phyloP scores from a whole-genome alignment of 768 basidiomycete genomes.

The Suillus clintonianus region DNA sequence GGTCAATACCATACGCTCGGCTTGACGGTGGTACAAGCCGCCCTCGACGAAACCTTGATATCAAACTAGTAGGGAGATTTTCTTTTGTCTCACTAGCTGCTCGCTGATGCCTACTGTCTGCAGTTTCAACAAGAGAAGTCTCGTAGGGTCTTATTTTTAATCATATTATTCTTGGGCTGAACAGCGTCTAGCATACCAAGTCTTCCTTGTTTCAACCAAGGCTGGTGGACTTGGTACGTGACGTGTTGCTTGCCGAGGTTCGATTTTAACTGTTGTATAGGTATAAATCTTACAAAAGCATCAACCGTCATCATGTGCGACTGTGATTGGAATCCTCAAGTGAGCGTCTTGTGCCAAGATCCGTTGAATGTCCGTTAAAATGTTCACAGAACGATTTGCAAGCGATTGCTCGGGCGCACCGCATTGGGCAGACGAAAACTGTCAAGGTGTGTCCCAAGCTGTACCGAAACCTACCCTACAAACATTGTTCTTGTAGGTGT shows the following conservation, averaged over 20 bases:
- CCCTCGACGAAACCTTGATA: constrained; percentile 57
- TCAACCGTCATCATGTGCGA: constrained; percentile 83
- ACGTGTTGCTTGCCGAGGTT: constrained; percentile 3
- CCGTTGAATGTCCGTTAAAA: constrained; percentile 7
- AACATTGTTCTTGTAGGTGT: constrained; percentile 18
- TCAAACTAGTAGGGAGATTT: constrained; percentile 46
- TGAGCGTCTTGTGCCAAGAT: constrained; percentile 20
- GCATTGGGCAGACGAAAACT: constrained; percentile 73
- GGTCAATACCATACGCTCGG: constrained; percentile 60
- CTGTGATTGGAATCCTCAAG: constrained; percentile 61
- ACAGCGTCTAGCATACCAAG: constrained; percentile 50
- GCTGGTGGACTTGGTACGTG: constrained; percentile 67
- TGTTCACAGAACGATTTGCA: constrained; percentile 68
- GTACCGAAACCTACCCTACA: background rate
- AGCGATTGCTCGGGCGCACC: constrained; percentile 83
- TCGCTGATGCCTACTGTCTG: background rate
- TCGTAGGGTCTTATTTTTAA: constrained; percentile 36
- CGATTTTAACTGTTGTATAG: constrained; percentile 35
- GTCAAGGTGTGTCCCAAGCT: constrained; percentile 49
- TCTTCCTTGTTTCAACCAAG: constrained; percentile 70
- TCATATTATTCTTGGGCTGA: constrained; percentile 6
- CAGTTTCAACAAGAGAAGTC: constrained; percentile 63
- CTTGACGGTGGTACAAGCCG: constrained; percentile 58
- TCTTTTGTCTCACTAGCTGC: background rate
- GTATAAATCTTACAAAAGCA: constrained; percentile 84